A percentile compares a stretch with the other conserved stretches of the same genome.
Evolutionary conservation across 2,329 filamentous ascomycete genomes (phyloP).

Genomic region (Penicillium verrucosum): DNA sequence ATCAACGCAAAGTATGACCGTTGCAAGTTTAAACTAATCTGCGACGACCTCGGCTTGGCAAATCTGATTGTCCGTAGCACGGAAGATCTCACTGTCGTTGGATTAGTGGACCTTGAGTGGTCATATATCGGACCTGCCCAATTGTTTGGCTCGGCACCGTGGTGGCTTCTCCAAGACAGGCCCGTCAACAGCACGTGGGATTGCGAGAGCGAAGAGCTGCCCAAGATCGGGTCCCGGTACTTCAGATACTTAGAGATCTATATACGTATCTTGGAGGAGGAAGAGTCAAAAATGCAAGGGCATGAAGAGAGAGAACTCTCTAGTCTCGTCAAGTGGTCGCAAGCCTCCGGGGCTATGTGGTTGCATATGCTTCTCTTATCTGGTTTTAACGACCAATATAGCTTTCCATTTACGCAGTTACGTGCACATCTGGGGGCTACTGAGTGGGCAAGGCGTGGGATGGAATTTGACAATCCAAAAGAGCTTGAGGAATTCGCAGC

Average conservation of each 20-base stretch:
- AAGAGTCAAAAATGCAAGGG: constrained; percentile 29
- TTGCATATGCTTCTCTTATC: constrained; percentile 35
- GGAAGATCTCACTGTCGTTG: constrained; percentile 36
- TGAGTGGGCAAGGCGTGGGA: constrained; percentile 24
- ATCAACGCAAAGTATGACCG: constrained; percentile 26
- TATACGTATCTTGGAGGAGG: constrained; percentile 32
- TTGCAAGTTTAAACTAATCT: constrained; percentile 38
- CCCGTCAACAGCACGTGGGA: constrained; percentile 22
- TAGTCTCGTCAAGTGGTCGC: constrained; percentile 33
- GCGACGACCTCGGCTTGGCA: constrained; percentile 38
- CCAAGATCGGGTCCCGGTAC: background rate
- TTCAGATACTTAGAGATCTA: constrained; percentile 27
- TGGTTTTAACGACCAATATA: constrained; percentile 32
- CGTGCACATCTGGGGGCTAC: constrained; percentile 17
- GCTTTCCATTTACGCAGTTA: constrained; percentile 33
- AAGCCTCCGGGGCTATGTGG: constrained; percentile 37
- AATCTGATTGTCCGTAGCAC: constrained; percentile 38
- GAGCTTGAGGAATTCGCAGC: constrained; percentile 24
- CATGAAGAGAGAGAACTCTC: constrained; percentile 29
- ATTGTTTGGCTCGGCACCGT: constrained; percentile 37
- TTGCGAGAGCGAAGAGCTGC: background rate
- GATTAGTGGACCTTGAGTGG: constrained; percentile 40
- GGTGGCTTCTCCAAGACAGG: constrained; percentile 37
- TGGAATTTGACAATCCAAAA: constrained; percentile 17
- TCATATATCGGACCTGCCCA: constrained; percentile 39